Evolutionary conservation across 1,284 basidiomycete species (phyloP), one percentile per base, ranked within the genome.

Genomic region (Boletus holoroseus): DNA sequence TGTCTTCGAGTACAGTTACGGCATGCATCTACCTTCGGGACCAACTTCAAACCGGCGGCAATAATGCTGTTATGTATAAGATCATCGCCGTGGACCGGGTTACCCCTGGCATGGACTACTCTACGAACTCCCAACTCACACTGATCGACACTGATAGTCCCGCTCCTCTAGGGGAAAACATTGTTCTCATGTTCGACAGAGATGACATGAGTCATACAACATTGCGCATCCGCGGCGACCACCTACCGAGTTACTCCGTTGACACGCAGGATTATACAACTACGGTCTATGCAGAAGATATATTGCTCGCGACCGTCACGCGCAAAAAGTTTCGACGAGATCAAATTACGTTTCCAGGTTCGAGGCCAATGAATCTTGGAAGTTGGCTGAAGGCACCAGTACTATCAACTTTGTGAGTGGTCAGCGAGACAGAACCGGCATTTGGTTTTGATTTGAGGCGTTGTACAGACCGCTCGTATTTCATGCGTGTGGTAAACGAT

Each of bases 81-180:
- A 27, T 30, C 41, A n/a, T 18, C 13, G 31, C 15, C 8, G 9
- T 26, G 30, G 28, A 6, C 26, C 16, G 24, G 15, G 12, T n/a
- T 12, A 9, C 9, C 13, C 12, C 12, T 9, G n/a, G 7, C 20
- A 38, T 36, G 34, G 15, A 22, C 30, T 8, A 13, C 27, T 28
- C 28, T 44, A 55, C 57, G 54, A 37, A 58, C 3, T 62, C 59
- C 27, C 62, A 60, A 31, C 45, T 63, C 35, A 63, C 62, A 8
- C 45, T 60, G 13, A 42, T 58, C 35, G 47, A 63, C 38, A 8
- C 40, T 11, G 2, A 1, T 7, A 5, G 18, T 9, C 42, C 22
- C 30, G n/a, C 8, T 20, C 32, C 22, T 32, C 18, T 34, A 18
- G 43, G 31, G 2, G 39, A 42, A 6, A 47, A 41, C 24, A 47